Conservation (phyloP, 805 yeast genomes). For the Pichia deserticola region DNA sequence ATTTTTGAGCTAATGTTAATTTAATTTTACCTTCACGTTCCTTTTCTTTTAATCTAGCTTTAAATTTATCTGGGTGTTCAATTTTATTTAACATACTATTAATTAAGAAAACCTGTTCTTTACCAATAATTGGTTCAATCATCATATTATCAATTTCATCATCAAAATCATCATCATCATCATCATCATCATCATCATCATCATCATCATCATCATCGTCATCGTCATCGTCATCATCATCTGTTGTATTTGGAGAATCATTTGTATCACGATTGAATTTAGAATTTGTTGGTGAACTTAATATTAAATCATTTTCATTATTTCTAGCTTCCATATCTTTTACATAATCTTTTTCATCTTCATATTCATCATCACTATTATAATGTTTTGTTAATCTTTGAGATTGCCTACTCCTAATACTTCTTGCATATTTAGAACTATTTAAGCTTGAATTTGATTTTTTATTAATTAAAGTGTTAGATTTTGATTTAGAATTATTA, state of each 20-base stretch:
- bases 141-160: constrained; percentile 33
- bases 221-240: constrained; percentile 17
- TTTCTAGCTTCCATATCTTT: constrained; percentile 4
- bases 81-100: constrained; percentile 41
- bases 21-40: constrained; percentile 21
- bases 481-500: not conserved
- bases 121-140: constrained; percentile 44
- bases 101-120: constrained; percentile 40
- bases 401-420: constrained; percentile 6
- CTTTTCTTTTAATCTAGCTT: constrained; percentile 21
- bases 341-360: constrained; percentile 8
- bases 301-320: not conserved
- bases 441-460: constrained; percentile 4
- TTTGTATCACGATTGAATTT: constrained; percentile 5
- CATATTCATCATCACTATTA: constrained; percentile 12
- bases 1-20: constrained; percentile 35
- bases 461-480: not conserved
- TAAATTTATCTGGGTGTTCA: constrained; percentile 32
- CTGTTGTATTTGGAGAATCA: constrained; percentile 1
- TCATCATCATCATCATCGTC: constrained; percentile 10
- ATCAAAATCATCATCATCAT: constrained; percentile 28
- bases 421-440: constrained; percentile 5
- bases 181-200: constrained; percentile 24
- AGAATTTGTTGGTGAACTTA: constrained; percentile 5
- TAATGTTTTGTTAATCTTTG: constrained; percentile 2